phyloP scores from a whole-genome alignment of 176 grass and related monocot species.

The Cymbopogon citratus region DNA sequence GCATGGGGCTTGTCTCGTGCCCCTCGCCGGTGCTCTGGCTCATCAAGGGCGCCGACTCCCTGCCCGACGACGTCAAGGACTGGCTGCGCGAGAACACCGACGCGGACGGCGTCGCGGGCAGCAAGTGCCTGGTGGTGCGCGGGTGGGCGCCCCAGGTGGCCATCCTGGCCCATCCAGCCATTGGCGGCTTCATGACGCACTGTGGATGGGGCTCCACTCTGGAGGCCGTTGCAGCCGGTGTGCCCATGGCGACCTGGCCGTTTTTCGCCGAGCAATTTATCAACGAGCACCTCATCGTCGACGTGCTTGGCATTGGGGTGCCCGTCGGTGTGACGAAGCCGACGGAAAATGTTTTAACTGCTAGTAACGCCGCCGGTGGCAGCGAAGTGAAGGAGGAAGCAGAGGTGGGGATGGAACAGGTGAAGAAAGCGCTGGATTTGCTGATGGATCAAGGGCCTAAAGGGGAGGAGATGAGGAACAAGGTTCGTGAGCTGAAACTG shows the following conservation, averaged over 20 bases:
- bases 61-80: conserved; percentile 21
- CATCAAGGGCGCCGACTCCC: conserved; percentile 26
- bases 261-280: conserved; percentile 69
- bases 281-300: conserved; percentile 69
- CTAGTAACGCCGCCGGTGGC: not conserved
- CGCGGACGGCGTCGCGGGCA: not conserved
- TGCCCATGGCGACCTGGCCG: conserved; percentile 64
- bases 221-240: conserved; percentile 53
- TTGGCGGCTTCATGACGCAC: conserved; percentile 82
- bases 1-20: conserved; percentile 44
- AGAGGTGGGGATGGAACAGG: conserved; percentile 32
- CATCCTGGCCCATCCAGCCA: conserved; percentile 51
- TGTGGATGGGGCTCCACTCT: conserved; percentile 89
- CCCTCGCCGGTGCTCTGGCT: conserved; percentile 48
- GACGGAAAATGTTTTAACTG: conserved; percentile 6
- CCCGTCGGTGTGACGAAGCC: conserved; percentile 45
- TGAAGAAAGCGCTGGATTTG: conserved; percentile 29
- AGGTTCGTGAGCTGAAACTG: not conserved
- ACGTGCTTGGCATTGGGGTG: conserved; percentile 59
- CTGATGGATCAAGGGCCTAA: conserved; percentile 39
- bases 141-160: conserved; percentile 72
- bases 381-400: conserved; percentile 13
- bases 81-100: conserved; percentile 47
- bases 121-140: conserved; percentile 41
- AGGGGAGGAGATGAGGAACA: conserved; percentile 34